Percentiles rank a stretch among this genome's conserved stretches.
These are phyloP conservation scores for Physcomitrium patens DNA, from an alignment of 225 moss, liverwort and hornwort genomes.

Conservation along the genomic window DNA sequence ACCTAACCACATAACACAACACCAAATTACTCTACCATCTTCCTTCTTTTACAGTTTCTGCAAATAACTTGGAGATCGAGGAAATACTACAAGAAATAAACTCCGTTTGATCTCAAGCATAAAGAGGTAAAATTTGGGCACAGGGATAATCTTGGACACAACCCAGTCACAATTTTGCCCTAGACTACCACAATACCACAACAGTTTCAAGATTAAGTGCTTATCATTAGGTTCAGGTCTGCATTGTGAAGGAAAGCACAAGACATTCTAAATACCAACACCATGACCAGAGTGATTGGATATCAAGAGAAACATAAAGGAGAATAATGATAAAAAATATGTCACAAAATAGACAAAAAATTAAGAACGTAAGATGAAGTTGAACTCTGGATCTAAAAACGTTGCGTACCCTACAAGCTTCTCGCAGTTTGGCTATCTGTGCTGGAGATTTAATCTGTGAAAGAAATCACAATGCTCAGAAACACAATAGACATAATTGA, in stretches of 20 bases:
- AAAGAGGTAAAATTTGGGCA: not conserved
- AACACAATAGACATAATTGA: not conserved
- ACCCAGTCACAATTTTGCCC: not conserved
- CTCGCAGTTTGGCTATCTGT: constrained; percentile 75
- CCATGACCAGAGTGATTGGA: constrained; percentile 1
- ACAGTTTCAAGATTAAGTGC: not conserved
- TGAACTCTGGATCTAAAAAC: constrained; percentile 2
- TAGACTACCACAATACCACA: constrained; percentile 9
- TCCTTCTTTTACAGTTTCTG: not conserved
- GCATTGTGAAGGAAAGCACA: not conserved
- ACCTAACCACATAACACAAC: constrained; percentile 48
- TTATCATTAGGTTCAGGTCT: not conserved
- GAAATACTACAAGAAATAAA: not conserved
- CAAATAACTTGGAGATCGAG: not conserved
- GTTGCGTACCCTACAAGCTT: constrained; percentile 73
- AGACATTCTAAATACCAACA: not conserved
- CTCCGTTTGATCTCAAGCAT: not conserved
- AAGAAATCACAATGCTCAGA: constrained; percentile 20
- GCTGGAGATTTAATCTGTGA: constrained; percentile 79
- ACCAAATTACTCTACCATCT: not conserved
- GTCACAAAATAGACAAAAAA: not conserved
- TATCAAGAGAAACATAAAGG: not conserved
- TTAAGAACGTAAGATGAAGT: not conserved
- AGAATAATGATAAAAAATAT: not conserved
- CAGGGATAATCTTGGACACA: not conserved